phyloP scores from a whole-genome alignment of 768 basidiomycete genomes.

The Termitomyces sp. region DNA sequence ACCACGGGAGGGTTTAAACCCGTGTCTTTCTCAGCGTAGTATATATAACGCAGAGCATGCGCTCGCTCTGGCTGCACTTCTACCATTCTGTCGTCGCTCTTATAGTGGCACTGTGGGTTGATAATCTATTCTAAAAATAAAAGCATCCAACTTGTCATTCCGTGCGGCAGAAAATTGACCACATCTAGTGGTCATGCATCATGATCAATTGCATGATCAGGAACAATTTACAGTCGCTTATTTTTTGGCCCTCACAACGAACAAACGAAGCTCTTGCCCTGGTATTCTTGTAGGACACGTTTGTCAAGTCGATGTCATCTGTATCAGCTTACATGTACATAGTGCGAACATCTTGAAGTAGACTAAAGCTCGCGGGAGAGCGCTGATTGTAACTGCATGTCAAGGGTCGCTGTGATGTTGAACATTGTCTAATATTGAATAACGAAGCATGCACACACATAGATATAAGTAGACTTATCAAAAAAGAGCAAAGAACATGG shows the following conservation, averaged over 20 bases:
- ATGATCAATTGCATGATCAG: not conserved
- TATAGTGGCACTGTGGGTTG: not conserved
- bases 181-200: not conserved
- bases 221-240: not conserved
- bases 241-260: not conserved
- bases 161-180: not conserved
- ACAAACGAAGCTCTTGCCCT: not conserved
- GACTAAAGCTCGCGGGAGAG: not conserved
- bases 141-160: not conserved
- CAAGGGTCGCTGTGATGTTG: not conserved
- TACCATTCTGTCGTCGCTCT: not conserved
- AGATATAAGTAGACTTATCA: not conserved
- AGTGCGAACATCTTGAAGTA: not conserved
- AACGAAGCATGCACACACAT: not conserved
- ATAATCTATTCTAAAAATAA: not conserved
- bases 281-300: not conserved
- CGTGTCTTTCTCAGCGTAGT: not conserved
- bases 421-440: not conserved
- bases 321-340: not conserved
- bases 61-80: not conserved
- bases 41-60: not conserved
- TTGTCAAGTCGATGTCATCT: not conserved
- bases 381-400: not conserved
- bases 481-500: not conserved
- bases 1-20: not conserved